Evolutionary conservation across 371 early-diverging fungal species (phyloP).

Genomic region (Rhizopus stolonifer): DNA sequence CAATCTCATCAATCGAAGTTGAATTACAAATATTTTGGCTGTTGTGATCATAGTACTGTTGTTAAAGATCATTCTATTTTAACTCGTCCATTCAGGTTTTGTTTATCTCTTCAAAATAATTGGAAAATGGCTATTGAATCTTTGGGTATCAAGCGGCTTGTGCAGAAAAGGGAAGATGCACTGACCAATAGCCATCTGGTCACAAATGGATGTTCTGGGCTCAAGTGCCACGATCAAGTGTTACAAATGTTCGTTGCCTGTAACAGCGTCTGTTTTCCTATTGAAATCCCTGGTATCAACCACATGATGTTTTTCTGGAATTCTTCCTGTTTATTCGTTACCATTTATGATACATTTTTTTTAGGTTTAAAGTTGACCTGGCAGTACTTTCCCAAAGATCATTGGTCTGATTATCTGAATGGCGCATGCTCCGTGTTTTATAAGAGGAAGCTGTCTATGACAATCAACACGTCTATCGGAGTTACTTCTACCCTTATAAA

Average conservation of each 20-base stretch:
- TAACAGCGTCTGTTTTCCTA: conserved; percentile 6
- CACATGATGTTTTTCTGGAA: conserved; percentile 12
- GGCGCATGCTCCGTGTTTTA: conserved; percentile 14
- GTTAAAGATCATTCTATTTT: conserved; percentile 32
- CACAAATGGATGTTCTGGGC: conserved; percentile 8
- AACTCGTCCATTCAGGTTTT: conserved; percentile 36
- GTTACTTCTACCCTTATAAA: no score
- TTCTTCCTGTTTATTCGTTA: conserved; percentile 30
- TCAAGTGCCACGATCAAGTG: conserved; percentile 18
- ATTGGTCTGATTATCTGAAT: conserved; percentile 20
- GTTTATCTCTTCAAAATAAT: conserved; percentile 12
- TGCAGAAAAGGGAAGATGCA: background rate
- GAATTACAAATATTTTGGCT: background rate
- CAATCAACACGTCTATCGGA: no score
- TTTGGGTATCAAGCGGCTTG: background rate
- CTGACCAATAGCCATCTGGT: background rate
- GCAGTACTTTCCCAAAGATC: conserved; percentile 26
- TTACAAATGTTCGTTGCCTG: conserved; percentile 14
- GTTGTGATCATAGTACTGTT: conserved; percentile 18
- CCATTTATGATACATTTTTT: conserved; percentile 32
- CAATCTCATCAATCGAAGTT: conserved; percentile 4
- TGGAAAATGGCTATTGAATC: conserved; percentile 9
- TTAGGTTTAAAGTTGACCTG: conserved; percentile 33
- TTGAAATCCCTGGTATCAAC: background rate
- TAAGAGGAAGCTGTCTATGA: conserved; percentile 12